Evolutionary conservation across 805 yeast species (phyloP), one percentile per base, ranked within the genome.

Genomic region (Dipodascus albidus): DNA sequence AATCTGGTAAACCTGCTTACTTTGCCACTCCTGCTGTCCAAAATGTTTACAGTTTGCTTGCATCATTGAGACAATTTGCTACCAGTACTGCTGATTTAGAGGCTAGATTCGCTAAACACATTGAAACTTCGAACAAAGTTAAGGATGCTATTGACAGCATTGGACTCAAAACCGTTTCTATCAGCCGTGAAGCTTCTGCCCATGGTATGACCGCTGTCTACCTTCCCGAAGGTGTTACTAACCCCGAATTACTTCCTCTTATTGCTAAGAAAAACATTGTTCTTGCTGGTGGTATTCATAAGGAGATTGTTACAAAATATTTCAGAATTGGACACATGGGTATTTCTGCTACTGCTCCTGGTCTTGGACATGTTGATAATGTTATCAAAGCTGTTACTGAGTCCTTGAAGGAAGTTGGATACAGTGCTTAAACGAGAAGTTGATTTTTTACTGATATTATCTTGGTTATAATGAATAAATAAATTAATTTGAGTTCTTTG

Each of bases 321-420:
- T 87, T 91, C 74, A 80, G 98, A 70, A 82, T 90, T 55, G 98
- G 98, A 35, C 98, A 90, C 72, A 91, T 91, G 98, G 96, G 97
- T 58, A 82, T 81, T 55, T 77, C 89, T 49, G 86, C 83, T 11
- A 70, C 79, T 55, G 80, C 82, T 60, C 74, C 70, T 41, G 69
- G 71, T 53, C 72, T 79, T 56, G 75, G 75, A 33, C 85, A 83
- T 65, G 67, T 83, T 24, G 79, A 76, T 54, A 66, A 66, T 53
- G 78, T 78, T 42, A 71, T 75, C 55, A 65, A 68, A 27, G 77
- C 76, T 23, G 70, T 81, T 53, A 72, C 74, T 57, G 70, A 68
- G 49, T 60, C 60, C 9, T 31, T 62, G 49, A 23, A 21, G n/a
- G 49, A 47, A 47, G 14, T 47, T 9, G 49, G 49, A 11, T 47